Percentiles rank a stretch among this genome's conserved stretches.
phyloP scores from a whole-genome alignment of 495 filamentous ascomycete genomes.

The Tuber melanosporum region DNA sequence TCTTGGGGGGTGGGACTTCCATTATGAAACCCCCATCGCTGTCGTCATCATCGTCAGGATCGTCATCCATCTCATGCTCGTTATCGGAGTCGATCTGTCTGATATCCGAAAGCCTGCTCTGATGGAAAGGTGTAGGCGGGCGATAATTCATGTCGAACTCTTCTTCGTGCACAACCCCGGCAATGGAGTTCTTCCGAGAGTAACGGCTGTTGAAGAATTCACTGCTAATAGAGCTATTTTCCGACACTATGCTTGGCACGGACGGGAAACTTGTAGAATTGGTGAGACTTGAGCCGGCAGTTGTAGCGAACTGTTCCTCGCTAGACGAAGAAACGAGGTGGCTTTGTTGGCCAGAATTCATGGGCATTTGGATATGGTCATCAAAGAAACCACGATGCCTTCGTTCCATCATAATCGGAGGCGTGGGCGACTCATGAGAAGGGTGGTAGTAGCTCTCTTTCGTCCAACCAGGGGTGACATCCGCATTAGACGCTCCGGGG shows the following conservation, averaged over 20 bases:
- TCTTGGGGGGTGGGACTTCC: conserved; percentile 13
- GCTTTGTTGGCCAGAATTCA: neutral
- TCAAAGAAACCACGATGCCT: conserved; percentile 27
- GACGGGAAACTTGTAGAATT: conserved; percentile 41
- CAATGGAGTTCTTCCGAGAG: conserved; percentile 37
- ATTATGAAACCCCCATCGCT: conserved; percentile 38
- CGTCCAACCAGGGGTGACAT: conserved; percentile 21
- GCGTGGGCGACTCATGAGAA: conserved; percentile 27
- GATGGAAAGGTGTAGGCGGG: conserved; percentile 27
- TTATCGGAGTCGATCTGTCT: conserved; percentile 28
- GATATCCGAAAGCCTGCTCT: conserved; percentile 8
- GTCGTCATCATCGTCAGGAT: conserved; percentile 29
- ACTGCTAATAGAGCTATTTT: conserved; percentile 40
- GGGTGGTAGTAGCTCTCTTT: conserved; percentile 29
- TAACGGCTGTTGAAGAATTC: conserved; percentile 35
- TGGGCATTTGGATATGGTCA: conserved; percentile 19
- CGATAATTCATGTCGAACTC: conserved; percentile 28
- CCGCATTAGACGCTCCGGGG: neutral
- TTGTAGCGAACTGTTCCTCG: conserved; percentile 38
- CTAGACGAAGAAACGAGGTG: conserved; percentile 38
- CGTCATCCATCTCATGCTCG: conserved; percentile 28
- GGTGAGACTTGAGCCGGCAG: conserved; percentile 40
- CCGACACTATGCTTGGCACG: conserved; percentile 34
- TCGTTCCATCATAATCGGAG: conserved; percentile 33
- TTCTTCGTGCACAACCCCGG: conserved; percentile 31